These are phyloP conservation scores for Ustilago curta DNA, from an alignment of 1,284 basidiomycete genomes.

Conservation along the genomic window DNA sequence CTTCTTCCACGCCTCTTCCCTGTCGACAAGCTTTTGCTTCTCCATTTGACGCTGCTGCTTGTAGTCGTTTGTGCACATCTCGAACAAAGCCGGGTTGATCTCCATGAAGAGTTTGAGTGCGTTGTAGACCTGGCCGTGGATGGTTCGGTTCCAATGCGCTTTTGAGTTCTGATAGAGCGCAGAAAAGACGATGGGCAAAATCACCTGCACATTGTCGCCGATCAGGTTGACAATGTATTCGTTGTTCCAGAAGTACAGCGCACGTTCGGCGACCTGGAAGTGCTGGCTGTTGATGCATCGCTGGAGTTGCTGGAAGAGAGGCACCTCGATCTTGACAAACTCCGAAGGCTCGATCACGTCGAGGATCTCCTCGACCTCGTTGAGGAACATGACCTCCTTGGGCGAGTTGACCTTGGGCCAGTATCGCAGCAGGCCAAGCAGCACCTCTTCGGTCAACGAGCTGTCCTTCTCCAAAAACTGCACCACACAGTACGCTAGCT, in stretches of 20 bases:
- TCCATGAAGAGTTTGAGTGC: constrained; percentile 99
- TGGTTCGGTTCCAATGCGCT: constrained; percentile 98
- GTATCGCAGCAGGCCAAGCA: constrained; percentile 91
- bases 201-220: constrained; percentile 90
- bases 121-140: constrained; percentile 99
- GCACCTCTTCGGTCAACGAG: constrained; percentile 90
- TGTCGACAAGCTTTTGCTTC: constrained; percentile 58
- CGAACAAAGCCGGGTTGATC: constrained; percentile 95
- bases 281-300: constrained; percentile 99
- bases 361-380: constrained; percentile 98
- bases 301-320: constrained; percentile 93
- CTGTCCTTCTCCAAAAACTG: constrained; percentile 99
- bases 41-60: constrained; percentile 78
- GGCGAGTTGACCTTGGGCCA: constrained; percentile 99
- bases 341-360: constrained; percentile 97
- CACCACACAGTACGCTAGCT: constrained; percentile 98
- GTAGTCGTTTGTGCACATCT: constrained; percentile 92
- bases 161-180: constrained; percentile 96
- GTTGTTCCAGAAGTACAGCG: constrained; percentile 76
- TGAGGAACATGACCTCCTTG: constrained; percentile 99
- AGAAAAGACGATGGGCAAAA: constrained; percentile 98
- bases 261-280: constrained; percentile 79
- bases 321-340: constrained; percentile 95
- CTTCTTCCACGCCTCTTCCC: constrained; percentile 65
- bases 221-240: constrained; percentile 99